These are phyloP conservation scores for Mycena haematopus DNA, from an alignment of 768 basidiomycete species.

Conservation along the genomic window DNA sequence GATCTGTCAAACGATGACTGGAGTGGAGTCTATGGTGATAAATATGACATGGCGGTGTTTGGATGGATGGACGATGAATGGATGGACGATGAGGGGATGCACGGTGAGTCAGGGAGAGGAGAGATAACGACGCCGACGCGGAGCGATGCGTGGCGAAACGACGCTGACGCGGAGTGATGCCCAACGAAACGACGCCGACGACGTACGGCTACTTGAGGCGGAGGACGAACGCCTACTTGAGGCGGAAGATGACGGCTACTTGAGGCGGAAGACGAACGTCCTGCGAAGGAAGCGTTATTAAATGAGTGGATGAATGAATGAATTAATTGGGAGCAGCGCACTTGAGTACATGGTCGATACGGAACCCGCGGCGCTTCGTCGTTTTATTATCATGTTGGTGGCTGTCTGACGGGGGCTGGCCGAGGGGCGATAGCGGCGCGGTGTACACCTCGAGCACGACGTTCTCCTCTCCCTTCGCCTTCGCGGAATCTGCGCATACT, in stretches of 20 bases:
- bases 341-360: slow-evolving; percentile 21
- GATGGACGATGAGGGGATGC: not conserved
- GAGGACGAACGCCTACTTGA: too few species aligned
- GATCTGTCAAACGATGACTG: not conserved
- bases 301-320: not conserved
- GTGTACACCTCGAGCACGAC: slow-evolving; percentile 16
- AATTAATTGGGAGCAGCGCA: not conserved
- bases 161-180: too few species aligned
- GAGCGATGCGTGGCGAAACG: too few species aligned
- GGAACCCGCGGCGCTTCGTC: slow-evolving; percentile 6
- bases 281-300: slow-evolving; percentile 1
- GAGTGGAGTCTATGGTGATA: not conserved
- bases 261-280: slow-evolving; percentile 17
- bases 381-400: not conserved
- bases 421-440: not conserved
- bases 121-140: not conserved
- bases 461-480: slow-evolving; percentile 9
- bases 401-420: not conserved
- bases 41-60: not conserved
- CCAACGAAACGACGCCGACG: too few species aligned
- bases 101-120: not conserved
- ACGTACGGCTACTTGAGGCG: too few species aligned
- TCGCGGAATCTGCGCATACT: not conserved
- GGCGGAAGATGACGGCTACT: slow-evolving; percentile 7
- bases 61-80: not conserved